A percentile compares a stretch with the other conserved stretches of the same genome.
phyloP scores from a whole-genome alignment of 75 land plant genomes.

The Sequoiadendron giganteum region DNA sequence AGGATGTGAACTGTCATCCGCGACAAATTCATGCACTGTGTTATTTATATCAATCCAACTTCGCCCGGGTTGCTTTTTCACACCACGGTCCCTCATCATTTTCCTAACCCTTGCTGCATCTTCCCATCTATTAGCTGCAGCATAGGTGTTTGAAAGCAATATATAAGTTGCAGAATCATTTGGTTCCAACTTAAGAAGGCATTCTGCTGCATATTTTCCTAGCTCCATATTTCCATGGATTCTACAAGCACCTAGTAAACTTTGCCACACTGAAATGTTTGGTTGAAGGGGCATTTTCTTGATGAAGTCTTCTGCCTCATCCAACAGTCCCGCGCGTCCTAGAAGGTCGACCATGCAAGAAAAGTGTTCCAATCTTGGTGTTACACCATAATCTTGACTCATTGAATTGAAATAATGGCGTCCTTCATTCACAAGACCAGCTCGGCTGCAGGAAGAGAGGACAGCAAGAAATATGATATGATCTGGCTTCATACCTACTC shows the following conservation, averaged over 20 bases:
- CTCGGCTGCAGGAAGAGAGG: slow-evolving; percentile 16
- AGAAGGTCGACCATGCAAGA: slow-evolving; percentile 17
- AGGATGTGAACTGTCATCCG: slow-evolving; percentile 10
- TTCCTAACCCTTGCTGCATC: slow-evolving; percentile 2
- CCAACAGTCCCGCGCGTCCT: slow-evolving; percentile 9
- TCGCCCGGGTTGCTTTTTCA: neutral
- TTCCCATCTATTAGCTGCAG: slow-evolving; percentile 5
- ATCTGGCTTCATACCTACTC: slow-evolving; percentile 11
- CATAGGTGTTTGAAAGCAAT: slow-evolving; percentile 21
- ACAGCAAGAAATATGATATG: slow-evolving; percentile 15
- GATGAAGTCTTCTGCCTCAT: slow-evolving; percentile 13
- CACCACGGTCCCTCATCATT: neutral
- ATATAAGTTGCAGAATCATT: slow-evolving; percentile 2
- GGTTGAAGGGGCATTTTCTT: slow-evolving; percentile 6
- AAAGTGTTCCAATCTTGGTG: slow-evolving; percentile 8
- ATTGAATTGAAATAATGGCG: slow-evolving; percentile 9
- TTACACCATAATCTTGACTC: slow-evolving; percentile 1
- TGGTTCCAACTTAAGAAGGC: slow-evolving; percentile 9
- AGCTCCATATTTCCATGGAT: slow-evolving; percentile 10
- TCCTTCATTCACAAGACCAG: slow-evolving; percentile 11
- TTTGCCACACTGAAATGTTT: slow-evolving; percentile 11
- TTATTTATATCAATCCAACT: slow-evolving; percentile 20
- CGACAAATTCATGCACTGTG: slow-evolving; percentile 10
- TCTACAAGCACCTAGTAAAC: slow-evolving; percentile 14
- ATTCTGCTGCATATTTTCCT: neutral